Evolutionary conservation across 2,329 filamentous ascomycete genomes (phyloP), one percentile per base, ranked within the genome.

Genomic region (Mollisiaceae sp.): DNA sequence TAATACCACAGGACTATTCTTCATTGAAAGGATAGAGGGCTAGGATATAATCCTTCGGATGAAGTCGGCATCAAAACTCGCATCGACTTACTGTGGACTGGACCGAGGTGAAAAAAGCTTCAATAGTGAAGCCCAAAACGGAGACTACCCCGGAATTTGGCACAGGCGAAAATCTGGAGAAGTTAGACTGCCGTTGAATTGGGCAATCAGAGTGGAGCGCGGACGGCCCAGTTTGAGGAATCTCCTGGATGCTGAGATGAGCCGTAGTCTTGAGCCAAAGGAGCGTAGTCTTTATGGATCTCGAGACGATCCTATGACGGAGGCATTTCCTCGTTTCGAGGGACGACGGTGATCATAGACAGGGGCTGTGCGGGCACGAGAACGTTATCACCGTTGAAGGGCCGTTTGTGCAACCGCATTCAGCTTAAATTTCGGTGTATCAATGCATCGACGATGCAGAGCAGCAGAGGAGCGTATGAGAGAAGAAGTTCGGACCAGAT

Each of bases 81-180:
- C 43, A 55, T 38, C 39, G 18, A 54, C 36, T 43, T 43, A 59
- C 61, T 55, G 8, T 43, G 55, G 50, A 20, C 6, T 50, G 20
- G 55, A 39, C 63, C 63, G 62, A 64, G 62, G 60, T 61, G 50
- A 11, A 55, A 11, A 32, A 39, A 36, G 27, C 27, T 32, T 32
- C 27, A 32, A 6, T 32, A 32, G n/a, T 54, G 47, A 35, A 41
- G 27, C 59, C 60, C 5, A 64, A 60, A 64, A 60, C 43, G 60
- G 61, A 62, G 52, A n/a, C 36, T 55, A 64, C 69, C 69, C 69
- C 67, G 68, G 69, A 67, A 65, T 69, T 22, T 63, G 56, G 27
- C 41, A 50, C 68, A 56, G 54, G 50, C 58, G 38, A 60, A 60
- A 67, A 65, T 63, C 63, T 71, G 69, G 68, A 69, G 69, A 66